phyloP scores from a whole-genome alignment of 331 rosid species.

The Spiraea crenata region DNA sequence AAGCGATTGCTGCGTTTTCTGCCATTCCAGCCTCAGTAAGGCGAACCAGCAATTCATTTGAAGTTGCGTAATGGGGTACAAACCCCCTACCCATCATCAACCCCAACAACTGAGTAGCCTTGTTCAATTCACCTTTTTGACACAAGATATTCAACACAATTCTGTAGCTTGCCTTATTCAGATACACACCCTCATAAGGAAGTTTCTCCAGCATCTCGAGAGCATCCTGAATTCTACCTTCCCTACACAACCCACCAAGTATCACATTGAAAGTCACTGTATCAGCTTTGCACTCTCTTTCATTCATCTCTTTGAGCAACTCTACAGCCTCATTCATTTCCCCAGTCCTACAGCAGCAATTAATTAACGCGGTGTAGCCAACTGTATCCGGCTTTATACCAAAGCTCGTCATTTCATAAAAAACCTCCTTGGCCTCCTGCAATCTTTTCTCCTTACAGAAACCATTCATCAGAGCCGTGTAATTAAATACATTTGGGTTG shows the following conservation, averaged over 20 bases:
- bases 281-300: constrained; percentile 53
- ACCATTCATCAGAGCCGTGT: constrained; percentile 69
- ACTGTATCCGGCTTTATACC: constrained; percentile 68
- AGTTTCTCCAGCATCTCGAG: constrained; percentile 65
- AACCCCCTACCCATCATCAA: constrained; percentile 73
- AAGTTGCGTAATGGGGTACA: constrained; percentile 78
- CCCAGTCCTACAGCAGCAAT: constrained; percentile 59
- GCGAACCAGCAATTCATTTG: constrained; percentile 62
- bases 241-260: constrained; percentile 80
- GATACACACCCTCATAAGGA: constrained; percentile 70
- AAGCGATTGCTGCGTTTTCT: constrained; percentile 51
- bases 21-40: constrained; percentile 69
- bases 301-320: constrained; percentile 74
- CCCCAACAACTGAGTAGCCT: constrained; percentile 49
- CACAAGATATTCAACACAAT: constrained; percentile 69
- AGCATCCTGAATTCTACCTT: constrained; percentile 62
- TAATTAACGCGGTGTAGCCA: constrained; percentile 63
- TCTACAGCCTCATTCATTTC: constrained; percentile 55
- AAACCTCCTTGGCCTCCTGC: constrained; percentile 56
- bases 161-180: constrained; percentile 78
- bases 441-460: constrained; percentile 52
- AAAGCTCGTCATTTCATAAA: constrained; percentile 54
- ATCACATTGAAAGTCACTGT: constrained; percentile 67
- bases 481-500: constrained; percentile 61
- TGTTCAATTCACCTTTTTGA: constrained; percentile 53